A percentile compares a stretch with the other conserved stretches of the same genome.
phyloP scores from a whole-genome alignment of 805 yeast species.

The Saccharomycopsis lassenensis region DNA sequence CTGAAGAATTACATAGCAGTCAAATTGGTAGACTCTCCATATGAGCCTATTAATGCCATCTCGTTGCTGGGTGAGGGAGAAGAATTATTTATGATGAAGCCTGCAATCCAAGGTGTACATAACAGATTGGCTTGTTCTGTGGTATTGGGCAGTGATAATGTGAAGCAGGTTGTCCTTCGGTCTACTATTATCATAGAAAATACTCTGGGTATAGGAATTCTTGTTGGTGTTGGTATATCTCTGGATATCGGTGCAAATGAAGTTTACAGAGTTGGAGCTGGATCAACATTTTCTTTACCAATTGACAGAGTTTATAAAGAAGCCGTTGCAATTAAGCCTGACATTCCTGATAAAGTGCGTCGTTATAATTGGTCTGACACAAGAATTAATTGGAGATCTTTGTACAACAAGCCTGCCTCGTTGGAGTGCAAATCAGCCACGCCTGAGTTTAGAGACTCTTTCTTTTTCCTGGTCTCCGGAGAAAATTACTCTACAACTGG shows the following conservation, averaged over 20 bases:
- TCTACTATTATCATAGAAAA: constrained; percentile 68
- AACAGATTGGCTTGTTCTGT: constrained; percentile 68
- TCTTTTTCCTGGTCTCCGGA: constrained; percentile 67
- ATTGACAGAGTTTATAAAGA: constrained; percentile 54
- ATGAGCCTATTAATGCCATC: constrained; percentile 41
- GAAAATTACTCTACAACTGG: constrained; percentile 57
- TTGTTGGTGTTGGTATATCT: constrained; percentile 28
- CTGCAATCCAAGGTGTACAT: constrained; percentile 53
- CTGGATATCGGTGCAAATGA: constrained; percentile 25
- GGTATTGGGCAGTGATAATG: constrained; percentile 57
- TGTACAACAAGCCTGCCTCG: constrained; percentile 39
- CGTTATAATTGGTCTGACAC: constrained; percentile 60
- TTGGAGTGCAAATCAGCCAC: constrained; percentile 44
- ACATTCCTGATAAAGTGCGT: constrained; percentile 30
- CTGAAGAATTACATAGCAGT: constrained; percentile 54
- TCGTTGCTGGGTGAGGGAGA: constrained; percentile 80
- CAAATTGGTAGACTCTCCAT: constrained; percentile 44
- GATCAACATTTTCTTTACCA: constrained; percentile 57
- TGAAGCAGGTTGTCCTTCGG: constrained; percentile 65
- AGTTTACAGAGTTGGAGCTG: constrained; percentile 39
- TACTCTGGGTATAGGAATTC: constrained; percentile 49
- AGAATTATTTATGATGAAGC: constrained; percentile 54
- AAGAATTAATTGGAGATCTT: constrained; percentile 52
- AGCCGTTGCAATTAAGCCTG: constrained; percentile 51
- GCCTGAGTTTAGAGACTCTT: constrained; percentile 29